phyloP scores from a whole-genome alignment of 495 filamentous ascomycete species.

The Trichoderma virens region DNA sequence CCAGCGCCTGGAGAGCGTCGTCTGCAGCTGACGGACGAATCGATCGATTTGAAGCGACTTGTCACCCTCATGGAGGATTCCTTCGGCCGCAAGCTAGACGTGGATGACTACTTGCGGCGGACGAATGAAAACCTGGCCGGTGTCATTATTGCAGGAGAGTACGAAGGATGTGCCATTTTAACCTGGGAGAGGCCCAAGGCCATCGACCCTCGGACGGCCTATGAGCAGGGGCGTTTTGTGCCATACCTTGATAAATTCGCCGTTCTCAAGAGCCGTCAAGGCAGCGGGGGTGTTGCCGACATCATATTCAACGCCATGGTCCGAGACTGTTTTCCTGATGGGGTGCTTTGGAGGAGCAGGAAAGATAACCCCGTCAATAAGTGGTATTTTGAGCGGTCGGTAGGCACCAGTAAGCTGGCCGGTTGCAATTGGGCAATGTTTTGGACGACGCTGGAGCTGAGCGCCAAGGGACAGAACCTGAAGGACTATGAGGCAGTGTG shows the following conservation, averaged over 20 bases:
- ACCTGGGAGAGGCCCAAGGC: constrained; percentile 84
- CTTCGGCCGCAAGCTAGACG: constrained; percentile 78
- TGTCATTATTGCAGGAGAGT: constrained; percentile 89
- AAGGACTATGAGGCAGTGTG: constrained; percentile 79
- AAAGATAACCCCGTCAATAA: constrained; percentile 83
- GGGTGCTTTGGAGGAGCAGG: constrained; percentile 74
- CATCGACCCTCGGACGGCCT: constrained; percentile 43
- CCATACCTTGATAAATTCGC: constrained; percentile 99
- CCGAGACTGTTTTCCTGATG: constrained; percentile 70
- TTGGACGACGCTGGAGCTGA: constrained; percentile 71
- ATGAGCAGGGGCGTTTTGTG: constrained; percentile 53
- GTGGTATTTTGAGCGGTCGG: constrained; percentile 89
- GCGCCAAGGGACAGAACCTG: constrained; percentile 48
- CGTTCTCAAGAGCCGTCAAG: constrained; percentile 79
- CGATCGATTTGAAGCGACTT: constrained; percentile 74
- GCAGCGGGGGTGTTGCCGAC: constrained; percentile 86
- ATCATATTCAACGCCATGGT: constrained; percentile 96
- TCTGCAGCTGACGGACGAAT: constrained; percentile 63
- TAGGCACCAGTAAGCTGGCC: constrained; percentile 71
- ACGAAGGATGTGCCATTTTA: constrained; percentile 89
- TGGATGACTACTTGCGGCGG: constrained; percentile 69
- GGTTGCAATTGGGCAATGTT: constrained; percentile 92
- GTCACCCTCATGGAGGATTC: constrained; percentile 90
- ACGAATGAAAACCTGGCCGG: constrained; percentile 74
- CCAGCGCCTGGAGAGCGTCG: constrained; percentile 43